Base-by-base conservation (phyloP, 2,329 filamentous ascomycete genomes). In the Bipolaris sorokiniana region DNA sequence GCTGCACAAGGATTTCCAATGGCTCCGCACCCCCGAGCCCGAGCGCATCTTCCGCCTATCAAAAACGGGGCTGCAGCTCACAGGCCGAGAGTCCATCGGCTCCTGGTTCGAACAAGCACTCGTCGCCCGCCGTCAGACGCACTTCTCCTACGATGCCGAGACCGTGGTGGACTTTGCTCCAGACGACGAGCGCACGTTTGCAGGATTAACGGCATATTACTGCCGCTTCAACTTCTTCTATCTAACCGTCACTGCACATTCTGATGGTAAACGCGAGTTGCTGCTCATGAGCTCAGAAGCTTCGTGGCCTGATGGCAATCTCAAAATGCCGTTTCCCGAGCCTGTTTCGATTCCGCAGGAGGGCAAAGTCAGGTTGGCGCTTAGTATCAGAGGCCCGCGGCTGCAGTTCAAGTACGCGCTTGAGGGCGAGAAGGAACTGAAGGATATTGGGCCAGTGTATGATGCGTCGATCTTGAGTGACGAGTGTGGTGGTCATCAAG, bases 151-250 rank as follows among this genome's bases (percentile, higher is more conserved):
- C 64, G 84, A 87, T 54, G 85, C 84, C 48, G 84, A 86, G 70
- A 86, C 85, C 0, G 73, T 80, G 0, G 62, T 87, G 2, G 78
- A 81, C 55, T 87, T 86, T 63, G 73, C 76, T 0, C 86, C 86
- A 0, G 70, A 73, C 0, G 85, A 88, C 64, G 85, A 87, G 76
- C 79, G 85, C 10, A 81, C 87, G 62, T 88, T 86, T 57, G 85
- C 86, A 0, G 86, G 86, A 0, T 74, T 88, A 7, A 83, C 83
- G 11, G 83, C 84, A 0, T 88, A 88, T 71, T 88, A 88, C 74
- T 84, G 82, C 66, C 83, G 85, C 3, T 88, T 79, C 75, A 88
- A 88, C 72, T 88, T 87, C 73, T 88, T 86, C 76, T 88, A 88
- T 63, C 77, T 88, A 5, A 80, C 83, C 0, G 82, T 88, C 1